These are phyloP conservation scores for Digitaria exilis DNA, from an alignment of 202 grass and related monocot species.

Conservation along the genomic window DNA sequence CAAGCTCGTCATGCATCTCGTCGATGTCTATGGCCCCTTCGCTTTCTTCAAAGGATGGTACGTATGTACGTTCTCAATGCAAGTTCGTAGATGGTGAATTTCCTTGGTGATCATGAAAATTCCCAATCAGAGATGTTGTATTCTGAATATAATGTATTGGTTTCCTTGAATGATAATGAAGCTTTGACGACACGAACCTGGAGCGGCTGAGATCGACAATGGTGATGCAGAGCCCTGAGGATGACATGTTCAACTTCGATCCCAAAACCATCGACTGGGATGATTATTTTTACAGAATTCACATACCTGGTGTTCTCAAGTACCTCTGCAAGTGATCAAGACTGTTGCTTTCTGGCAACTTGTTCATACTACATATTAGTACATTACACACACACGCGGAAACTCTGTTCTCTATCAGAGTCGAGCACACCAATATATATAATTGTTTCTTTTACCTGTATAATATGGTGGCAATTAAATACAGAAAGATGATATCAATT, in stretches of 20 bases:
- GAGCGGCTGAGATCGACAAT: conserved; percentile 59
- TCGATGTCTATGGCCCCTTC: conserved; percentile 72
- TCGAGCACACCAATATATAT: background rate
- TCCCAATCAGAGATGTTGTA: background rate
- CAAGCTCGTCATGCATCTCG: conserved; percentile 55
- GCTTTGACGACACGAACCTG: conserved; percentile 72
- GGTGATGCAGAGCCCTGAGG: conserved; percentile 19
- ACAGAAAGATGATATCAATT: background rate
- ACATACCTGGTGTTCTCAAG: conserved; percentile 76
- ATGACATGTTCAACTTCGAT: conserved; percentile 59
- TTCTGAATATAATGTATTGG: background rate
- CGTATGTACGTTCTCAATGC: too few relatives aligned
- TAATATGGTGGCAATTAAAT: background rate
- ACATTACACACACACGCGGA: background rate
- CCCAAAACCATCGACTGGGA: conserved; percentile 67
- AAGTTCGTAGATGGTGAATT: too few relatives aligned
- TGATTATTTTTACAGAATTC: conserved; percentile 64
- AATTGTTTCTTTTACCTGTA: background rate
- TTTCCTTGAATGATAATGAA: conserved; percentile 11
- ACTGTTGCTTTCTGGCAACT: background rate
- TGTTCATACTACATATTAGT: background rate
- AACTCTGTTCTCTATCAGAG: background rate
- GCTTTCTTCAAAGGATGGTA: conserved; percentile 78
- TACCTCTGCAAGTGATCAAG: conserved; percentile 55
- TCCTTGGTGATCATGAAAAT: too few relatives aligned